A percentile compares a stretch with the other conserved stretches of the same genome.
phyloP scores from a whole-genome alignment of 208 protist species.

The Borovskyia barvae region DNA sequence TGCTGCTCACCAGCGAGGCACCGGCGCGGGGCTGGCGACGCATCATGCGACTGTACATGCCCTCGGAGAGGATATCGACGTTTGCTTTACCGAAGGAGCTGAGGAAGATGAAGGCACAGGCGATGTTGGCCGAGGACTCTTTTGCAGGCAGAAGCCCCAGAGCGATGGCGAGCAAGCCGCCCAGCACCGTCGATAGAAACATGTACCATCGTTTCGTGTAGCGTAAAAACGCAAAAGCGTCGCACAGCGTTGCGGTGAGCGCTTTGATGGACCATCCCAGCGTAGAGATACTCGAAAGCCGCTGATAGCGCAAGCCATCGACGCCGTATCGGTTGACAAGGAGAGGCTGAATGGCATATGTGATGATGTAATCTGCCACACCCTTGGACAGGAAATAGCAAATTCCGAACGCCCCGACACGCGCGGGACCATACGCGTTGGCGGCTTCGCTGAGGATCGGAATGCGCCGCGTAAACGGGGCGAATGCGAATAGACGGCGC shows the following conservation, averaged over 20 bases:
- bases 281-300: slow-evolving; percentile 33
- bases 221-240: slow-evolving; percentile 50
- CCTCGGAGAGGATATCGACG: slow-evolving; percentile 72
- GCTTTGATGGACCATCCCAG: slow-evolving; percentile 73
- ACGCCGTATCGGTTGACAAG: slow-evolving; percentile 46
- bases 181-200: slow-evolving; percentile 37
- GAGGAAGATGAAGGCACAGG: slow-evolving; percentile 53
- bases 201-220: slow-evolving; percentile 84
- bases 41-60: slow-evolving; percentile 72
- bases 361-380: slow-evolving; percentile 42
- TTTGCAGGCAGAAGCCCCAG: slow-evolving; percentile 45
- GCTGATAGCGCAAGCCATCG: slow-evolving; percentile 40
- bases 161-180: slow-evolving; percentile 33
- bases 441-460: slow-evolving; percentile 40
- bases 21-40: slow-evolving; percentile 40
- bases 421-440: slow-evolving; percentile 37
- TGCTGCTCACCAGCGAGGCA: slow-evolving; percentile 52
- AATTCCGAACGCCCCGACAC: slow-evolving; percentile 31
- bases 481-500: slow-evolving; percentile 18
- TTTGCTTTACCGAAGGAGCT: slow-evolving; percentile 46
- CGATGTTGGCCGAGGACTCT: slow-evolving; percentile 31
- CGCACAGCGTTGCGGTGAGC: slow-evolving; percentile 56
- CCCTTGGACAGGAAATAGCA: slow-evolving; percentile 60
- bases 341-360: slow-evolving; percentile 37
- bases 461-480: slow-evolving; percentile 24